Percentiles rank a stretch among this genome's conserved stretches.
phyloP scores from a whole-genome alignment of 163 green algal genomes.

The Chlamydomonas reinhardtii region DNA sequence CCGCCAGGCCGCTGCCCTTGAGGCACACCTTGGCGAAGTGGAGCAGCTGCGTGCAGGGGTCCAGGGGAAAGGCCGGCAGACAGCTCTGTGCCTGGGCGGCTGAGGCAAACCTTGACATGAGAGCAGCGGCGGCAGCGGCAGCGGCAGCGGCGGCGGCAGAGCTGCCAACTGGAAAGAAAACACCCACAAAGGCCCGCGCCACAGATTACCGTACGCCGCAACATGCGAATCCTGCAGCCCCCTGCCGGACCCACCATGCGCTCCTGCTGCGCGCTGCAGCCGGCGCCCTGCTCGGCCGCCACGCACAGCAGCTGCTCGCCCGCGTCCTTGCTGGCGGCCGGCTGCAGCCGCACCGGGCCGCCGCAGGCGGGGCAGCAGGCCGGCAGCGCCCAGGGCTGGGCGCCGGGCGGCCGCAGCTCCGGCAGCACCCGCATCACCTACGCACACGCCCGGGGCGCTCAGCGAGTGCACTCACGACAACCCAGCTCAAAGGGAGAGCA shows the following conservation, averaged over 20 bases:
- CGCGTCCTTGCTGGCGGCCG: background rate
- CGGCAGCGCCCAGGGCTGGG: constrained; percentile 27
- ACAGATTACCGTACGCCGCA: no score
- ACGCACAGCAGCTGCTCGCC: constrained; percentile 44
- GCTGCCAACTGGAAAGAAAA: no score
- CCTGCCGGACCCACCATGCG: background rate
- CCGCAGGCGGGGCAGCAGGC: constrained; percentile 35
- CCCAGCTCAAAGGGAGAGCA: no score
- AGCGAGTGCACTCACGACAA: no score
- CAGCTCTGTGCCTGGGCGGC: no score
- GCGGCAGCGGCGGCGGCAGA: no score
- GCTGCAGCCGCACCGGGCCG: background rate
- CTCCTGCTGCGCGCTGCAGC: constrained; percentile 9
- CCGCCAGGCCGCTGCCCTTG: constrained; percentile 18
- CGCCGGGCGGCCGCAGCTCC: constrained; percentile 28
- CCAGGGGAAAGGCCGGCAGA: no score
- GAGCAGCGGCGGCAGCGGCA: no score
- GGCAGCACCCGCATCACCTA: constrained; percentile 43
- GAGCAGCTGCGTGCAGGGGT: constrained; percentile 25
- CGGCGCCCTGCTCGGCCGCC: background rate
- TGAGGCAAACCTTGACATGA: no score
- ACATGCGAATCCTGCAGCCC: no score
- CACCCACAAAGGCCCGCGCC: no score
- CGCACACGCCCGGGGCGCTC: background rate
- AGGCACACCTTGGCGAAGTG: constrained; percentile 42